Evolutionary conservation across 1,284 basidiomycete species (phyloP).

Genomic region (Malassezia sp.): DNA sequence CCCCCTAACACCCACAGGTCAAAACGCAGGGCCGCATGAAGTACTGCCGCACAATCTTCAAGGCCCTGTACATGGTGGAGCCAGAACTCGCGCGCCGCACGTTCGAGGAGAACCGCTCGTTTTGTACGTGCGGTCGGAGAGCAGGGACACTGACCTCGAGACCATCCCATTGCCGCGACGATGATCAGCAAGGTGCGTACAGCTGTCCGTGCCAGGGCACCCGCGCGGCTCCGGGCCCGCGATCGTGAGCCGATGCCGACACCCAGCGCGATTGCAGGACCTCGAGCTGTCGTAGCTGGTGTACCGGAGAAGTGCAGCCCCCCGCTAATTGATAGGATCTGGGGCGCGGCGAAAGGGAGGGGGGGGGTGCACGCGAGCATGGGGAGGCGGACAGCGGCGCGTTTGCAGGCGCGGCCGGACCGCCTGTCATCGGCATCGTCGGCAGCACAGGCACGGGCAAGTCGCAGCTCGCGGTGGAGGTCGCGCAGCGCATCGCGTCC

Average conservation of each 20-base stretch:
- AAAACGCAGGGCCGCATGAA: slow-evolving; percentile 49
- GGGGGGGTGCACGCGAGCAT: too few species aligned
- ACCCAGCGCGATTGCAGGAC: slow-evolving; percentile 12
- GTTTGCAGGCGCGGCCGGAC: not conserved
- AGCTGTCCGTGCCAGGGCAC: not conserved
- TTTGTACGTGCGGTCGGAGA: slow-evolving; percentile 56
- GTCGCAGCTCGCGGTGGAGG: slow-evolving; percentile 77
- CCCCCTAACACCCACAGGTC: too few species aligned
- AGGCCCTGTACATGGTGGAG: slow-evolving; percentile 53
- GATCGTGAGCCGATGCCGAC: slow-evolving; percentile 6
- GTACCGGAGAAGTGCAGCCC: too few species aligned
- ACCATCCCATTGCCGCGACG: slow-evolving; percentile 44
- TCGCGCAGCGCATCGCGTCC: slow-evolving; percentile 52
- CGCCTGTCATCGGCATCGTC: slow-evolving; percentile 62
- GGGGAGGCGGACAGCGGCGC: too few species aligned
- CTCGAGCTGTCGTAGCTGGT: slow-evolving; percentile 9
- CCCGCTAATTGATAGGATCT: slow-evolving; percentile 1
- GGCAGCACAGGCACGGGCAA: slow-evolving; percentile 97
- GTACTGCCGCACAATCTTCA: slow-evolving; percentile 50
- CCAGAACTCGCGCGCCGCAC: slow-evolving; percentile 55
- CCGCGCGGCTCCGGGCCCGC: slow-evolving; percentile 3
- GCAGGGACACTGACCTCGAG: slow-evolving; percentile 6
- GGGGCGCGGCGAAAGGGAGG: not conserved
- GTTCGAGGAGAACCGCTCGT: slow-evolving; percentile 53
- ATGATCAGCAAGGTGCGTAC: slow-evolving; percentile 42